Evolutionary conservation across 805 yeast genomes (phyloP).

Genomic region (Kluyveromyces wickerhamii): DNA sequence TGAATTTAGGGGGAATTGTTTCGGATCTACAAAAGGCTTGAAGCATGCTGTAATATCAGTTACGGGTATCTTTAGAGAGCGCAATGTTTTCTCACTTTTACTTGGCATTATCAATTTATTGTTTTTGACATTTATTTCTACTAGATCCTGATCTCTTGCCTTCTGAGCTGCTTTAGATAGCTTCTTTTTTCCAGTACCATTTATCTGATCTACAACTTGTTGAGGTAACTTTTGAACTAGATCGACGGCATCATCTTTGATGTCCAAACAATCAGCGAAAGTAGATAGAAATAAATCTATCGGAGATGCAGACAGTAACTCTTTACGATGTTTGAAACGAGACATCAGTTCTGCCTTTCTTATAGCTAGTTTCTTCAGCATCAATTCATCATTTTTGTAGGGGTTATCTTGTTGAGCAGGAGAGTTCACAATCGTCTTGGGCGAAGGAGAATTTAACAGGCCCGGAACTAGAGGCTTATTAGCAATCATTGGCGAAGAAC

Average conservation of each 20-base stretch:
- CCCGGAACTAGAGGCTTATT: slow-evolving; percentile 4
- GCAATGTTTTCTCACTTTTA: slow-evolving; percentile 13
- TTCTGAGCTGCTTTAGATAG: slow-evolving; percentile 25
- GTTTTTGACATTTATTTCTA: slow-evolving; percentile 14
- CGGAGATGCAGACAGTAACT: slow-evolving; percentile 24
- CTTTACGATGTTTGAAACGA: slow-evolving; percentile 29
- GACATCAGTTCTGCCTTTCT: slow-evolving; percentile 28
- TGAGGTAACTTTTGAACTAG: slow-evolving; percentile 20
- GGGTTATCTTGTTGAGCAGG: slow-evolving; percentile 18
- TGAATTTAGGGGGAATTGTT: neutral
- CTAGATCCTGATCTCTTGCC: slow-evolving; percentile 27
- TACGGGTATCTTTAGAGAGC: slow-evolving; percentile 13
- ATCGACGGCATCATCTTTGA: slow-evolving; percentile 23
- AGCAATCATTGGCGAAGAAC: slow-evolving; percentile 8
- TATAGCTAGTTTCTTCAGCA: slow-evolving; percentile 21
- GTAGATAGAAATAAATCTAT: slow-evolving; percentile 27
- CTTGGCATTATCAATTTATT: slow-evolving; percentile 25
- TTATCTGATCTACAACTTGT: slow-evolving; percentile 21
- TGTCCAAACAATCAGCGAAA: slow-evolving; percentile 27
- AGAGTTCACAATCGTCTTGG: slow-evolving; percentile 10
- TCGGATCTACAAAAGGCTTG: slow-evolving; percentile 6
- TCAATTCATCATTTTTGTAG: slow-evolving; percentile 25
- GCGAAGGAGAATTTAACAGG: slow-evolving; percentile 9
- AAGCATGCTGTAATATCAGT: slow-evolving; percentile 18
- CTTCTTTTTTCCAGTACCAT: slow-evolving; percentile 30